Base-by-base conservation (phyloP, 1,284 basidiomycete species). In the Rhodotorula sp. region DNA sequence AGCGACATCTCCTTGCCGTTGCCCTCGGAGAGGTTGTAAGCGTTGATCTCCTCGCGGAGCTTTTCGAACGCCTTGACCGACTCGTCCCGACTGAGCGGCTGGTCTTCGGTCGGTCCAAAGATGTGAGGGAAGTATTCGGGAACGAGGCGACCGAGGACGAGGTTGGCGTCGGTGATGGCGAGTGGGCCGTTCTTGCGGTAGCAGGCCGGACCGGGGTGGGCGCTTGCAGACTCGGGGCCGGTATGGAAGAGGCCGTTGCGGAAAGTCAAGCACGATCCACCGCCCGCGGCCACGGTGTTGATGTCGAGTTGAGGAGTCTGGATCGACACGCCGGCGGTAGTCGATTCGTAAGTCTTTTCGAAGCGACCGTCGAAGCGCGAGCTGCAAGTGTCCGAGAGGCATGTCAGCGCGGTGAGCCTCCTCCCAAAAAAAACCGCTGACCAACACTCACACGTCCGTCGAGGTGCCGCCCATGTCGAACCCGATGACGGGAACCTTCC, bases 321-420 rank as follows among this genome's bases (percentile, higher is more conserved):
- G 68, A 97, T 91, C 0, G 90, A 90, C 18, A 96, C 89, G 0
- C 93, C 92, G 0, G 93, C 93, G 0, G 93, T 93, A 0, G 91
- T 92, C 0, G 93, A 93, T 81, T 97, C 93, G 80, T 92, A 93
- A 5, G 93, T 90, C 34, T 90, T 86, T 80, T 96, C 92, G 79
- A 92, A 95, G 39, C 88, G 84, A 0, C 93, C 93, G 34, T 89
- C 90, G 79, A 89, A 96, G 16, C 93, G 86, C 6, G 91, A 93
- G 4, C 51, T 63, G 52, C 20, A 15, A 1, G 47, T 5, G 8
- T 21, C 6, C 20, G 10, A 12, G 26, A 56, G 5, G 16, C 29
- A 12, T 1, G 48, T 62, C 49, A 52, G 47, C 6, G 26, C 6
- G 20, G 51, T n/a, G 12, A 12, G 4, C 21, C 21, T 23, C 12